A percentile compares a stretch with the other conserved stretches of the same genome.
Evolutionary conservation across 2,329 filamentous ascomycete genomes (phyloP).

Genomic region (Cercospora janseana): DNA sequence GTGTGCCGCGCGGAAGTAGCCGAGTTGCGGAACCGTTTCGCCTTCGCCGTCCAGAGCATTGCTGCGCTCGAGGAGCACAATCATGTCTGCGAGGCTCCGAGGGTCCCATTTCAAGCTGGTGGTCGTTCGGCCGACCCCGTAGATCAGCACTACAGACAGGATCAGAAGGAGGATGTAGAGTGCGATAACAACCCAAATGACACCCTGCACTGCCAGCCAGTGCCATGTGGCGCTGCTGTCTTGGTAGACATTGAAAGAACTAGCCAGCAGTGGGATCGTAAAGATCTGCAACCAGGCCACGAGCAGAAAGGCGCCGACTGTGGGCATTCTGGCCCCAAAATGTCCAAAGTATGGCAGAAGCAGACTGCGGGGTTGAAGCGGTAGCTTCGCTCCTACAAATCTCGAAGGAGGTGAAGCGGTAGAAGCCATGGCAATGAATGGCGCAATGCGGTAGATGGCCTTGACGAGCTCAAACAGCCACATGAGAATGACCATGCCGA

Average conservation of each 20-base stretch:
- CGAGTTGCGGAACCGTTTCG: slow-evolving; percentile 63
- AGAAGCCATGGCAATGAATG: slow-evolving; percentile 74
- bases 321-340: slow-evolving; percentile 66
- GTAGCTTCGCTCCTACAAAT: slow-evolving; percentile 64
- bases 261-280: slow-evolving; percentile 76
- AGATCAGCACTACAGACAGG: slow-evolving; percentile 57
- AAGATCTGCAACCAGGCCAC: slow-evolving; percentile 76
- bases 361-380: slow-evolving; percentile 60
- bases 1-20: slow-evolving; percentile 76
- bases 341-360: slow-evolving; percentile 66
- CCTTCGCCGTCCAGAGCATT: slow-evolving; percentile 64
- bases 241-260: slow-evolving; percentile 67
- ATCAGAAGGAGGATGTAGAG: slow-evolving; percentile 68
- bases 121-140: slow-evolving; percentile 53
- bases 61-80: slow-evolving; percentile 74
- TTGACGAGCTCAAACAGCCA: slow-evolving; percentile 74
- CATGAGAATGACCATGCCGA: slow-evolving; percentile 69
- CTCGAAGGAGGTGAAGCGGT: slow-evolving; percentile 59
- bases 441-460: slow-evolving; percentile 72
- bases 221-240: slow-evolving; percentile 62
- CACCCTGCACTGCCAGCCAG: slow-evolving; percentile 75
- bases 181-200: slow-evolving; percentile 74
- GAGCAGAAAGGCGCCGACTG: slow-evolving; percentile 63
- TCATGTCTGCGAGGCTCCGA: slow-evolving; percentile 74
- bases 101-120: slow-evolving; percentile 87